Base-by-base conservation (phyloP, 1,284 basidiomycete genomes). In the Bothia castanella region DNA sequence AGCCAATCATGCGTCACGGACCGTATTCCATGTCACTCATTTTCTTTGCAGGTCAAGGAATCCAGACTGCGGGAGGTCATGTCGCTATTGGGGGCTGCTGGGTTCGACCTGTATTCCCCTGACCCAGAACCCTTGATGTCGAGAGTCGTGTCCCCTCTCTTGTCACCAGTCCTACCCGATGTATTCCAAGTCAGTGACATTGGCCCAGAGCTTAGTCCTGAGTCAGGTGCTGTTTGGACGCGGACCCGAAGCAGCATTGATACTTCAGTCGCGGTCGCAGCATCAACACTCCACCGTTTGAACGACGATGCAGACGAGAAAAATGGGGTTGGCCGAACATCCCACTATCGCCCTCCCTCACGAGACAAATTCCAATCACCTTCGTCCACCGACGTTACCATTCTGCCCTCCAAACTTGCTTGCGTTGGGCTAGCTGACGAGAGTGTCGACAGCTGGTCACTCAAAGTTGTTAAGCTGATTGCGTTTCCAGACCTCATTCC, bases 391-490 rank as follows among this genome's bases (percentile, higher is more conserved):
- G 73, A 80, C 55, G 79, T 81, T 17, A 67, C 69, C 45, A 62
- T 82, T n/a, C 70, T 83, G 7, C 58, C 71, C 30, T 72, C 78
- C 27, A 78, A 80, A 57, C 73, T 83, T 35, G 73, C 77, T 8
- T 82, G 80, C 53, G 79, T 82, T 23, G 80, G 80, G 11, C 66
- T 82, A 29, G 76, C 78, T 41, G 83, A 87, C 58, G 80, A 83
- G 51, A 71, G 74, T 38, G 76, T 80, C 12, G 85, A 87, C 56
- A 74, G 78, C 39, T 87, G 85, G 85, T 77, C 78, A 17, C 75
- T 85, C 55, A 87, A 87, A 70, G 79, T 88, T 46, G 74, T 87
- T 57, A 87, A 87, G 66, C 74, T 87, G 16, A 75, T 88, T 32
- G 83, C 84, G 2, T 87, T 82, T 61, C 85, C 85, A 0, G 85